Evolutionary conservation across 257 asterid genomes (phyloP).

Genomic region (Perilla frutescens): DNA sequence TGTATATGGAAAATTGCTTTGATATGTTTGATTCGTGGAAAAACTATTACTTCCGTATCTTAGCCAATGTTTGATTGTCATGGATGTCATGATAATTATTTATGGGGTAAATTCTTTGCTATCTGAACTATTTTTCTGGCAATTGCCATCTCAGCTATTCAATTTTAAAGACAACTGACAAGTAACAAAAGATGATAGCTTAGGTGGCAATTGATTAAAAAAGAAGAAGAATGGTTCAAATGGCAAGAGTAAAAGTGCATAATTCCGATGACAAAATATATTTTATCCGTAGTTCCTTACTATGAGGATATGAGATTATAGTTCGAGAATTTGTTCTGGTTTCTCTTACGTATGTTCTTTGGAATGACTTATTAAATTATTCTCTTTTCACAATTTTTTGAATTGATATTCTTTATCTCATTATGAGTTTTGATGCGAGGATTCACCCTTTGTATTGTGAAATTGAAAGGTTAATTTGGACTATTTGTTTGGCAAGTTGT

Average conservation of each 20-base stretch:
- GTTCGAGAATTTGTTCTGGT: neutral
- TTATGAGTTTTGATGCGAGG: constrained; percentile 3
- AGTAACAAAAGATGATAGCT: neutral
- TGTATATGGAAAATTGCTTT: too few species aligned
- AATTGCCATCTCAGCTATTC: neutral
- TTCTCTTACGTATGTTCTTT: constrained; percentile 11
- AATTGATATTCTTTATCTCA: neutral
- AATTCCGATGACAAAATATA: neutral
- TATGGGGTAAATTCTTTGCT: neutral
- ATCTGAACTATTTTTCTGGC: neutral
- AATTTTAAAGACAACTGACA: neutral
- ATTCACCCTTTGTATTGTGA: constrained; percentile 14
- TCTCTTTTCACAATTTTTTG: neutral
- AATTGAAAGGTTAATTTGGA: constrained; percentile 11
- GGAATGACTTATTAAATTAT: neutral
- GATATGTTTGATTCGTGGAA: constrained; percentile 1
- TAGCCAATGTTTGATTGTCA: neutral
- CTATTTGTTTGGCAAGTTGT: constrained; percentile 1
- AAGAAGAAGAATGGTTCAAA: neutral
- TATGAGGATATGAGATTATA: neutral
- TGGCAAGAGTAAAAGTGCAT: neutral
- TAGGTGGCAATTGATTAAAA: neutral
- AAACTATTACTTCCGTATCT: neutral
- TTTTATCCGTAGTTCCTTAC: neutral
- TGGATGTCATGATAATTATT: neutral